Percentiles rank a stretch among this genome's conserved stretches.
phyloP scores from a whole-genome alignment of 169 alveolate genomes.

The Plasmodium ovale region DNA sequence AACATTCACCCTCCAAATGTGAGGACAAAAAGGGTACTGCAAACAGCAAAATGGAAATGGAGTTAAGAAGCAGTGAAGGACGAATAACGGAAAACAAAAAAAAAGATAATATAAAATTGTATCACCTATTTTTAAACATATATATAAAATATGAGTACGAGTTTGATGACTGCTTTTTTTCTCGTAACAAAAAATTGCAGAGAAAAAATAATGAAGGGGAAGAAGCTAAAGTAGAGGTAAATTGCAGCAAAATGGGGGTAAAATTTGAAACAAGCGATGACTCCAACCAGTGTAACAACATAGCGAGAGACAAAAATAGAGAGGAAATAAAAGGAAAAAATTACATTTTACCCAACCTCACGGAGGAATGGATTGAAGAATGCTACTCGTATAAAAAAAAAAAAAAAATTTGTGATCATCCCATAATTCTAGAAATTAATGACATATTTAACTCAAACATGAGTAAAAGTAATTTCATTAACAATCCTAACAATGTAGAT shows the following conservation, averaged over 20 bases:
- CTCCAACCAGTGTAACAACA: neutral
- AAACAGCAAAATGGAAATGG: neutral
- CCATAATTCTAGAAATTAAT: conserved; percentile 41
- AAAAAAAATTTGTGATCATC: neutral
- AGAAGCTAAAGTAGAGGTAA: neutral
- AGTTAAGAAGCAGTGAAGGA: no score
- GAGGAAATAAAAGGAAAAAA: neutral
- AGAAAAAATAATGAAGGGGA: conserved; percentile 3
- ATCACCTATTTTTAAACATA: conserved; percentile 66
- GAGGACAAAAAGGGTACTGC: no score
- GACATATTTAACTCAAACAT: conserved; percentile 27
- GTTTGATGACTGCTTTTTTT: conserved; percentile 40
- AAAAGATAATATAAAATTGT: conserved; percentile 10
- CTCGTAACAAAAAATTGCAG: neutral
- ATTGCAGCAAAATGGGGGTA: neutral
- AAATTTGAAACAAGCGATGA: neutral
- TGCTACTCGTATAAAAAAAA: conserved; percentile 31
- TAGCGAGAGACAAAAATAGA: neutral
- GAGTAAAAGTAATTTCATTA: neutral
- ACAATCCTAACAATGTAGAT: conserved; percentile 58
- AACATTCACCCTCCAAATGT: neutral
- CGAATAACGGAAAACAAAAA: neutral
- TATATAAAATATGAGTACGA: conserved; percentile 73
- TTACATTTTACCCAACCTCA: neutral
- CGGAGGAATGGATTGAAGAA: conserved; percentile 12